phyloP scores from a whole-genome alignment of 768 basidiomycete species.

The Suillus placidus region DNA sequence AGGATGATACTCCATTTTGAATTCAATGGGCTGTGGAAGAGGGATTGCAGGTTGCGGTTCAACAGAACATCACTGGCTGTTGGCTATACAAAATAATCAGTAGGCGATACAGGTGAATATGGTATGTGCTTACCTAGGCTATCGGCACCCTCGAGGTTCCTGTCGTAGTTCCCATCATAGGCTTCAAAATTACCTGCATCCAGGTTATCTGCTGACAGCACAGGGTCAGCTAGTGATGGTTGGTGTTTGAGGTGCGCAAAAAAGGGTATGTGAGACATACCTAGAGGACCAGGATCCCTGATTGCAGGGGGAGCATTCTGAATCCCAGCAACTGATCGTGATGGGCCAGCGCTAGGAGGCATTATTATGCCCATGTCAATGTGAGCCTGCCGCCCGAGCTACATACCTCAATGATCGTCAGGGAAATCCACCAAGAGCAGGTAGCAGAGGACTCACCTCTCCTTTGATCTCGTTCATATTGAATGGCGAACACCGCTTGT shows the following conservation, averaged over 20 bases:
- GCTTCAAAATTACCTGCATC: not conserved
- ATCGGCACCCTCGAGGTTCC: not conserved
- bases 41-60: not conserved
- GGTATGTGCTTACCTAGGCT: not conserved
- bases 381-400: not conserved
- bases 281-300: too few species aligned
- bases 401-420: not conserved
- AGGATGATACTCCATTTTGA: conserved; percentile 32
- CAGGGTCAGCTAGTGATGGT: too few species aligned
- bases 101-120: too few species aligned
- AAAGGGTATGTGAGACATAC: too few species aligned
- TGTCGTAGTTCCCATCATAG: not conserved
- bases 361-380: too few species aligned
- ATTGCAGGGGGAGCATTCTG: too few species aligned
- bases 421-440: not conserved
- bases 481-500: not conserved
- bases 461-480: not conserved
- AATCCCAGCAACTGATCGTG: too few species aligned
- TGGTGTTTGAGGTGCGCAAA: too few species aligned
- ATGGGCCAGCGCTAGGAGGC: too few species aligned
- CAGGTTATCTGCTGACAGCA: too few species aligned
- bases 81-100: not conserved
- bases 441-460: not conserved
- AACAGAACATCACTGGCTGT: not conserved
- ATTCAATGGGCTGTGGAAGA: not conserved